These are phyloP conservation scores for Sesbania bispinosa DNA, from an alignment of 306 rosid species.

Conservation along the genomic window DNA sequence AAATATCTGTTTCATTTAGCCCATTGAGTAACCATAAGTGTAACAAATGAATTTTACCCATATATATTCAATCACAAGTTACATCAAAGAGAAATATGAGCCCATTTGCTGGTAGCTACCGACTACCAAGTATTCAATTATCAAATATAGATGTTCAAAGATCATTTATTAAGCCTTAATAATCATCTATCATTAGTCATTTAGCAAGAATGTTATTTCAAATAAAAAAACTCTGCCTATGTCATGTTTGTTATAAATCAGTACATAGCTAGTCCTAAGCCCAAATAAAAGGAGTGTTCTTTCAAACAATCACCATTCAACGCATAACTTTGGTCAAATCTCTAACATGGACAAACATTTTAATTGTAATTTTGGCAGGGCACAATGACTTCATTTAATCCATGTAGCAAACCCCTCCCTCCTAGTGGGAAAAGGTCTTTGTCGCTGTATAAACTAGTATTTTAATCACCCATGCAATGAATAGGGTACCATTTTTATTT, in stretches of 20 bases:
- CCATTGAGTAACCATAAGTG: background rate
- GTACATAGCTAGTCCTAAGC: background rate
- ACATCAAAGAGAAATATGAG: background rate
- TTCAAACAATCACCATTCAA: background rate
- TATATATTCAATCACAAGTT: background rate
- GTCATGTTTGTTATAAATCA: background rate
- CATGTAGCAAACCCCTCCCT: no score
- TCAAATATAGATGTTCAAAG: background rate
- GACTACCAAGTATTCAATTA: background rate
- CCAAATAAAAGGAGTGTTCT: background rate
- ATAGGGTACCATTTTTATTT: no score
- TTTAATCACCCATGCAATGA: no score
- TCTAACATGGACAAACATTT: no score
- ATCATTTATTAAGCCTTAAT: no score
- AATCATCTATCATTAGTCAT: slow-evolving; percentile 1
- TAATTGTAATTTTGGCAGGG: no score
- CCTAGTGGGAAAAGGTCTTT: no score
- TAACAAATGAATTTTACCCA: background rate
- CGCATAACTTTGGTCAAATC: no score
- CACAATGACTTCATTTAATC: no score
- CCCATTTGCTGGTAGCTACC: background rate
- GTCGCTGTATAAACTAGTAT: no score
- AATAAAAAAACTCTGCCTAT: background rate
- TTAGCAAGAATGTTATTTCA: background rate
- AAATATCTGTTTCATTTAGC: background rate